Conservation (phyloP, 495 filamentous ascomycete genomes). For the Endocarpon pusillum region DNA sequence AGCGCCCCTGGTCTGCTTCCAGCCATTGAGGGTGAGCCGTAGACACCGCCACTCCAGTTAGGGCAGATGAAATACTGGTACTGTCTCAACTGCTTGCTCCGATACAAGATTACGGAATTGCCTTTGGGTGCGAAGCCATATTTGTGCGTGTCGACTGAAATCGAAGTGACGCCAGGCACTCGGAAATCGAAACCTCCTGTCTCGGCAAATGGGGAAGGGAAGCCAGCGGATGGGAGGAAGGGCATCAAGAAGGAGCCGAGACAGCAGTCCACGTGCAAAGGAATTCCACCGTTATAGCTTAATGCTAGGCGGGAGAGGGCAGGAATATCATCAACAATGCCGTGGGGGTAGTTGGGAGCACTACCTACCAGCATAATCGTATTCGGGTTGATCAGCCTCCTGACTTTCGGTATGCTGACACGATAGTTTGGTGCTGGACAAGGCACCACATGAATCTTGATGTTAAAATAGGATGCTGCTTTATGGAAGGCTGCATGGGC, state of each 20-base stretch:
- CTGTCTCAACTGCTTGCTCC: conserved; percentile 52
- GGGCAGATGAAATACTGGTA: conserved; percentile 95
- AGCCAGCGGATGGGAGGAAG: conserved; percentile 80
- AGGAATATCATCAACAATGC: conserved; percentile 89
- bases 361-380: conserved; percentile 93
- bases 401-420: conserved; percentile 58
- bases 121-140: conserved; percentile 98
- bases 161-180: conserved; percentile 81
- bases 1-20: conserved; percentile 84
- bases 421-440: conserved; percentile 76
- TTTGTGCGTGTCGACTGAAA: conserved; percentile 95
- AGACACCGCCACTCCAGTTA: conserved; percentile 91
- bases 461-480: conserved; percentile 84
- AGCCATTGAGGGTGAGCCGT: conserved; percentile 78
- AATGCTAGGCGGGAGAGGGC: conserved; percentile 70
- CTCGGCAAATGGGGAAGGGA: conserved; percentile 42
- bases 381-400: conserved; percentile 83
- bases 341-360: conserved; percentile 94
- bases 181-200: conserved; percentile 83
- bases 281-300: conserved; percentile 55
- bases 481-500: conserved; percentile 95
- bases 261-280: conserved; percentile 94
- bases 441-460: conserved; percentile 78
- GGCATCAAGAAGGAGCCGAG: conserved; percentile 88
- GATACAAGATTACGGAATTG: conserved; percentile 82